Evolutionary conservation across 495 filamentous ascomycete genomes (phyloP).

Genomic region (Podospora pseudoanserina): DNA sequence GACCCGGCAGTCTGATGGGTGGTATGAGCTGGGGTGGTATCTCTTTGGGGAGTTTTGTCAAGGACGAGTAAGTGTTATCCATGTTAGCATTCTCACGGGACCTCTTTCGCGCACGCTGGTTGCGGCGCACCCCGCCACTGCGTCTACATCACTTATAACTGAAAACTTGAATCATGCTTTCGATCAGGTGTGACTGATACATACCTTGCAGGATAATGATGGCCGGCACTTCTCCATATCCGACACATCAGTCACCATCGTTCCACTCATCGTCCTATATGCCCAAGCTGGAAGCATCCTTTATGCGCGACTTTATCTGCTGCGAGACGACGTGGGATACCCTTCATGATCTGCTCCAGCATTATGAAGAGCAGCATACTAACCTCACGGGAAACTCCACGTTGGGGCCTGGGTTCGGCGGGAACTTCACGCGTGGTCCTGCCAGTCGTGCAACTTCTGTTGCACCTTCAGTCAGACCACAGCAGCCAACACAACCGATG

Average conservation of each 20-base stretch:
- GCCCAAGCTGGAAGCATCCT: slow-evolving; percentile 94
- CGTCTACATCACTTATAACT: not conserved
- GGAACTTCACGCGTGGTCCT: slow-evolving; percentile 20
- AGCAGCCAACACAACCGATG: slow-evolving; percentile 27
- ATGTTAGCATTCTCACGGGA: no score
- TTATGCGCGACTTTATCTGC: slow-evolving; percentile 93
- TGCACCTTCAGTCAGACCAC: slow-evolving; percentile 23
- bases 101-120: not conserved
- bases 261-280: slow-evolving; percentile 97
- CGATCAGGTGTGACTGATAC: slow-evolving; percentile 26
- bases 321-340: slow-evolving; percentile 83
- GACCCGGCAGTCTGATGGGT: slow-evolving; percentile 76
- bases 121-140: slow-evolving; percentile 17
- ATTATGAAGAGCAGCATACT: slow-evolving; percentile 93
- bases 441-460: slow-evolving; percentile 27
- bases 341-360: slow-evolving; percentile 89
- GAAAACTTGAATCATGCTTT: not conserved
- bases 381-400: slow-evolving; percentile 19
- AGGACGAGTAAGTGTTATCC: slow-evolving; percentile 81
- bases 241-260: slow-evolving; percentile 80
- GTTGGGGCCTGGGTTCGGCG: slow-evolving; percentile 26
- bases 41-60: slow-evolving; percentile 93
- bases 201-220: slow-evolving; percentile 74
- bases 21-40: slow-evolving; percentile 98
- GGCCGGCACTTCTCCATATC: slow-evolving; percentile 90